These are phyloP conservation scores for Myxozyma vanderwaltii DNA, from an alignment of 805 yeast species.

Conservation along the genomic window DNA sequence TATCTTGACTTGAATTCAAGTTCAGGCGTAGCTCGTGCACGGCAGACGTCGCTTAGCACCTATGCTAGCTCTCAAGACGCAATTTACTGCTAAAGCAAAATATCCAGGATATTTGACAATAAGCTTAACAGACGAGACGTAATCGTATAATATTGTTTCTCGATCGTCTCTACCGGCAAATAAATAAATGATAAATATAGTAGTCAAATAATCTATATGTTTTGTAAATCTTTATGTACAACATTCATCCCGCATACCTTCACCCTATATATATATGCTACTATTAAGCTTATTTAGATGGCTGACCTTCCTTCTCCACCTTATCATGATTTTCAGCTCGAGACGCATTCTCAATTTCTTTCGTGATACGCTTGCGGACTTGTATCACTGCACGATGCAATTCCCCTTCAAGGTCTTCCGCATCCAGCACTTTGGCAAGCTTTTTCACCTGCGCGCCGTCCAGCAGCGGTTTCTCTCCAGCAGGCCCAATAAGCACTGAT, in stretches of 20 bases:
- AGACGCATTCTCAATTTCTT: slow-evolving; percentile 1
- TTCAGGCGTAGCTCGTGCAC: no score
- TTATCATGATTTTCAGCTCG: background rate
- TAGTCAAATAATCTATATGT: background rate
- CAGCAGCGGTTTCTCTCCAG: slow-evolving; percentile 17
- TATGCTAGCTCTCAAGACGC: no score
- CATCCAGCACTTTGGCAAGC: slow-evolving; percentile 19
- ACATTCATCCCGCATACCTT: background rate
- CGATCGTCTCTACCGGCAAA: no score
- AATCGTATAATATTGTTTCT: no score
- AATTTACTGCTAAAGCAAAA: no score
- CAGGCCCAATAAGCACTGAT: background rate
- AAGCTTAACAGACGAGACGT: no score
- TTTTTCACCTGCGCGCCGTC: slow-evolving; percentile 10
- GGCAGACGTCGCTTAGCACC: no score
- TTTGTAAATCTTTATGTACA: background rate
- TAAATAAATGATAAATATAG: background rate
- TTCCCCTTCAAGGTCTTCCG: slow-evolving; percentile 31
- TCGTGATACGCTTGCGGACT: slow-evolving; percentile 17
- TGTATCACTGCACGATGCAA: slow-evolving; percentile 34
- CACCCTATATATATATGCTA: background rate
- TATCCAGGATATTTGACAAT: no score
- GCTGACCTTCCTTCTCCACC: background rate
- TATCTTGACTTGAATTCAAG: no score
- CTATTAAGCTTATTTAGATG: slow-evolving; percentile 1